These are phyloP conservation scores for Cyberlindnera euphorbiiphila DNA, from an alignment of 805 yeast species.

Conservation along the genomic window DNA sequence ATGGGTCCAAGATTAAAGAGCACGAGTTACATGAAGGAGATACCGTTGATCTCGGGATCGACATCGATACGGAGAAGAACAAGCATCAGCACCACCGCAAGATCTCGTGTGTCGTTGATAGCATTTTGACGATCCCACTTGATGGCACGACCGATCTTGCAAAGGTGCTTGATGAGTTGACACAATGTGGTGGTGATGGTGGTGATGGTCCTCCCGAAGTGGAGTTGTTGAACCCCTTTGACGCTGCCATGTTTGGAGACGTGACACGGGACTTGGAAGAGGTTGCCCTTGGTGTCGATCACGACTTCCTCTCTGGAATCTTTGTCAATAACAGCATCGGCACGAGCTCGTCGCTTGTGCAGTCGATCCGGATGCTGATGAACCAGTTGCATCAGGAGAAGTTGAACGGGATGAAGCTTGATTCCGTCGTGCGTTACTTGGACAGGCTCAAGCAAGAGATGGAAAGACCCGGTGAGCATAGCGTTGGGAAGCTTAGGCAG, in stretches of 20 bases:
- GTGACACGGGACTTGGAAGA: constrained; percentile 46
- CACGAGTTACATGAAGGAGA: constrained; percentile 75
- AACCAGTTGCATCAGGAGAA: constrained; percentile 54
- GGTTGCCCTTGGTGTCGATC: constrained; percentile 43
- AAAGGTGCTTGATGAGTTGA: constrained; percentile 14
- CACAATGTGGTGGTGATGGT: constrained; percentile 1
- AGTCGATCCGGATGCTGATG: constrained; percentile 50
- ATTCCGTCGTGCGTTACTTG: constrained; percentile 52
- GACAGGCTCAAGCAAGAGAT: constrained; percentile 38
- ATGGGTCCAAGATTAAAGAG: constrained; percentile 61
- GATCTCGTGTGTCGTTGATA: constrained; percentile 79
- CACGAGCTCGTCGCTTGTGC: constrained; percentile 50
- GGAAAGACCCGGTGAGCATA: constrained; percentile 5
- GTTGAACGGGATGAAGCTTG: constrained; percentile 52
- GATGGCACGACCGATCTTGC: constrained; percentile 27
- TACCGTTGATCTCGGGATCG: constrained; percentile 89
- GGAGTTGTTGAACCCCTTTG: constrained; percentile 38
- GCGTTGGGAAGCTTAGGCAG: constrained; percentile 1
- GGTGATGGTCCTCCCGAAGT: constrained; percentile 21
- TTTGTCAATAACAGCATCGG: constrained; percentile 58
- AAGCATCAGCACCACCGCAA: constrained; percentile 68
- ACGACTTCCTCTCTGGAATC: constrained; percentile 49
- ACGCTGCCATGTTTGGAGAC: constrained; percentile 61
- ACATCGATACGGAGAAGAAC: constrained; percentile 54
- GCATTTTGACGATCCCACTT: constrained; percentile 49